phyloP scores from a whole-genome alignment of 164 flowering plant genomes.

The Amborella trichopoda region DNA sequence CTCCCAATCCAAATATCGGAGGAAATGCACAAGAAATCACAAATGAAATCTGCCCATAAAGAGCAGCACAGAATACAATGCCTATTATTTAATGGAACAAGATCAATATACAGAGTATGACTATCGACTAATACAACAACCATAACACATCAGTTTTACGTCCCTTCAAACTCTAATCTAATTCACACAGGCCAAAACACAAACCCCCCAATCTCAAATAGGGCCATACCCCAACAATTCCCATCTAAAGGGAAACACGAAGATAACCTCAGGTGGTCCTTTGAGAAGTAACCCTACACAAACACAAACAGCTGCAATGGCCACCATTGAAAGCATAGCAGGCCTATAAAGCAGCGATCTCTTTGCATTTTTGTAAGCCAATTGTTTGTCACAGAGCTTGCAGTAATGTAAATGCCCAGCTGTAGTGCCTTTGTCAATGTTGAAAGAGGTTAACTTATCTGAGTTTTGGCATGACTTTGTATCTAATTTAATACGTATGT shows the following conservation, averaged over 20 bases:
- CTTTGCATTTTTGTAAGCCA: slow-evolving; percentile 17
- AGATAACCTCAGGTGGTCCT: slow-evolving; percentile 51
- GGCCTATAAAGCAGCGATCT: slow-evolving; percentile 52
- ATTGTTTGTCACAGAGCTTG: slow-evolving; percentile 34
- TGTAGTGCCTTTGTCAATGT: slow-evolving; percentile 19
- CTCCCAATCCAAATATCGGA: too few species aligned
- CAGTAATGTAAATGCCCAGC: slow-evolving; percentile 20
- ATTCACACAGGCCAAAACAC: too few species aligned
- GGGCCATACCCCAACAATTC: slow-evolving; percentile 24
- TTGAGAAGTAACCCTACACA: slow-evolving; percentile 78
- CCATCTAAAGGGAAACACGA: slow-evolving; percentile 63
- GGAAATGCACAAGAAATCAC: too few species aligned
- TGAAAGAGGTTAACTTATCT: slow-evolving; percentile 20
- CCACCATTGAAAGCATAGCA: slow-evolving; percentile 72
- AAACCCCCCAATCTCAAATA: too few species aligned
- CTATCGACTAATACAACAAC: too few species aligned
- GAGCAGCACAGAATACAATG: too few species aligned
- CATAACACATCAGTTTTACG: too few species aligned
- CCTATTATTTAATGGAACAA: slow-evolving; percentile 15
- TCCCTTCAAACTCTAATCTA: too few species aligned
- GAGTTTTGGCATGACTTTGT: slow-evolving; percentile 2
- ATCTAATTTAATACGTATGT: too few species aligned
- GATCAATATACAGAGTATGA: too few species aligned
- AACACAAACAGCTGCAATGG: slow-evolving; percentile 86
- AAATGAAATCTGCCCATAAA: too few species aligned